Percentiles rank a stretch among this genome's conserved stretches.
Evolutionary conservation across 139 green algal species (phyloP).

Genomic region (Nannochloris sp.): DNA sequence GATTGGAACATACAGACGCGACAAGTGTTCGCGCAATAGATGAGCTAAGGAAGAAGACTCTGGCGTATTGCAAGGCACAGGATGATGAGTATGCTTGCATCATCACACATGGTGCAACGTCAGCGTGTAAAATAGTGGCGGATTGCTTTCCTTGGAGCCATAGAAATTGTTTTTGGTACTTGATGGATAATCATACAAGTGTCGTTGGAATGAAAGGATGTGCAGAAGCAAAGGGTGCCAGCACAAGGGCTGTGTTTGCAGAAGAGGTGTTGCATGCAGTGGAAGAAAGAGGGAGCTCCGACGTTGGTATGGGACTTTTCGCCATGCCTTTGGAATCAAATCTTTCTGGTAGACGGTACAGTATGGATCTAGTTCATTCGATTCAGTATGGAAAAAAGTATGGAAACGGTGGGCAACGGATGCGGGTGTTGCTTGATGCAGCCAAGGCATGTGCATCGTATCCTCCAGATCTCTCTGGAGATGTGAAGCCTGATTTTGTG

Average conservation of each 20-base stretch:
- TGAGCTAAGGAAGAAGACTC: slow-evolving; percentile 20
- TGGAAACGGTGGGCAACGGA: slow-evolving; percentile 29
- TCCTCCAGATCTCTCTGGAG: slow-evolving; percentile 62
- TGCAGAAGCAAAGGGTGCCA: slow-evolving; percentile 29
- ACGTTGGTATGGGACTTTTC: slow-evolving; percentile 33
- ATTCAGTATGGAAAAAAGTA: slow-evolving; percentile 11
- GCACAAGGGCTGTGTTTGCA: background rate
- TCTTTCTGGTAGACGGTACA: slow-evolving; percentile 58
- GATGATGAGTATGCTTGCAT: slow-evolving; percentile 35
- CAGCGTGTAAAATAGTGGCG: slow-evolving; percentile 68
- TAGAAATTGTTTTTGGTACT: slow-evolving; percentile 41
- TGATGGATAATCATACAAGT: slow-evolving; percentile 67
- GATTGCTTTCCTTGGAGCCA: slow-evolving; percentile 68
- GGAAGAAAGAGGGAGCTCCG: slow-evolving; percentile 16
- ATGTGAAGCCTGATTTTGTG: slow-evolving; percentile 63
- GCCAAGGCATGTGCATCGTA: slow-evolving; percentile 67
- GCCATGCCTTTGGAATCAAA: slow-evolving; percentile 79
- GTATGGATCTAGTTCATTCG: slow-evolving; percentile 14
- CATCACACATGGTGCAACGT: slow-evolving; percentile 25
- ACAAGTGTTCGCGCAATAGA: background rate
- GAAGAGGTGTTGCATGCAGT: slow-evolving; percentile 10
- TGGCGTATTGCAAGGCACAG: slow-evolving; percentile 31
- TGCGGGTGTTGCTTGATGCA: slow-evolving; percentile 70
- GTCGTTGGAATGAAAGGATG: slow-evolving; percentile 70
- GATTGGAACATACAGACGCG: slow-evolving; percentile 29